Conservation (phyloP, 768 basidiomycete species). For the Podaxis carcinomalis region DNA sequence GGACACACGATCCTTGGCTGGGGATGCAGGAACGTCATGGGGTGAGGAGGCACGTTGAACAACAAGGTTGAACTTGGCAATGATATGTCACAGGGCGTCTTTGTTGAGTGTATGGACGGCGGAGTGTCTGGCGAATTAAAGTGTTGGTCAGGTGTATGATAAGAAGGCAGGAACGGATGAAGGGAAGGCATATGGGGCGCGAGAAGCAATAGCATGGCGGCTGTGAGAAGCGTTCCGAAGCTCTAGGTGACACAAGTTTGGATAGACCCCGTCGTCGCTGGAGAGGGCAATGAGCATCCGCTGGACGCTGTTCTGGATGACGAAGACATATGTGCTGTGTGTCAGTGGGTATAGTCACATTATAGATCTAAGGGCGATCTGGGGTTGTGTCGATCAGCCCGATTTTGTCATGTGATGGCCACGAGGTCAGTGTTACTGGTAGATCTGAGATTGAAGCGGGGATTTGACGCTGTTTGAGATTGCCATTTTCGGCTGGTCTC, state of each 20-base stretch:
- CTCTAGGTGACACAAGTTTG: neutral
- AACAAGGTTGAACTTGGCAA: neutral
- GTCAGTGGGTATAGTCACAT: neutral
- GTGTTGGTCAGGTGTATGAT: constrained; percentile 8
- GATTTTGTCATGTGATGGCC: constrained; percentile 5
- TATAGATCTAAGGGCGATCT: neutral
- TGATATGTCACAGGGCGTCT: neutral
- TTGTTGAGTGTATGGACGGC: neutral
- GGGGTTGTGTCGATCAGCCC: neutral
- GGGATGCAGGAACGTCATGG: neutral
- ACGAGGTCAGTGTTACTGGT: constrained; percentile 5
- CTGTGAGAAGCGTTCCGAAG: constrained; percentile 1
- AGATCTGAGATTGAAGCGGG: constrained; percentile 10
- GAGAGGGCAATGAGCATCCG: neutral
- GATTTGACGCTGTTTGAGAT: constrained; percentile 9
- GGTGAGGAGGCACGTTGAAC: neutral
- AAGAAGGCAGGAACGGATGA: constrained; percentile 8
- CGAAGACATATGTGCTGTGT: neutral
- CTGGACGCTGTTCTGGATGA: neutral
- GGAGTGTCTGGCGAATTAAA: neutral
- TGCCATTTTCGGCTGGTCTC: constrained; percentile 6
- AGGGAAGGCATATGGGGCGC: constrained; percentile 1
- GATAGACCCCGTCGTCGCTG: neutral
- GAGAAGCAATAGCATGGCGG: constrained; percentile 2
- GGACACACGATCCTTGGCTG: neutral